A percentile compares a stretch with the other conserved stretches of the same genome.
phyloP scores from a whole-genome alignment of 2,329 filamentous ascomycete species.

The Botryotinia globosa region DNA sequence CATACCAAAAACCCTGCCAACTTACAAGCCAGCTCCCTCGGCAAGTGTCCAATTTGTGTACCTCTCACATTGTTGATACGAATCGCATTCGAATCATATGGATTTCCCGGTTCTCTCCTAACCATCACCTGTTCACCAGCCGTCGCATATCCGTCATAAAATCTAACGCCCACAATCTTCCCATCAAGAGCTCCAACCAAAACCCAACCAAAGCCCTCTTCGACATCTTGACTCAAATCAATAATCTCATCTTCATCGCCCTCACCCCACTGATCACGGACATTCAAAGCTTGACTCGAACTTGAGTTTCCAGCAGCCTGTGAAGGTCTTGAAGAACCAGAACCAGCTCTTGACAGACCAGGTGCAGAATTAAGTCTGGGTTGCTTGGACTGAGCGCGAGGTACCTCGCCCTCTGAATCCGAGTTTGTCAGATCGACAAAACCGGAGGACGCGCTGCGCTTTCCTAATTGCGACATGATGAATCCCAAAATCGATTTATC shows the following conservation, averaged over 20 bases:
- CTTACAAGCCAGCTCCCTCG: constrained; percentile 63
- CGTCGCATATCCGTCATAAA: constrained; percentile 62
- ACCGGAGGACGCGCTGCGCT: constrained; percentile 39
- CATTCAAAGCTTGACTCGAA: constrained; percentile 27
- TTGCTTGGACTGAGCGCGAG: constrained; percentile 31
- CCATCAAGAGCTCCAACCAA: constrained; percentile 39
- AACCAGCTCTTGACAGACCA: constrained; percentile 10
- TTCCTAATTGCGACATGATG: constrained; percentile 29
- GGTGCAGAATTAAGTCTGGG: constrained; percentile 23
- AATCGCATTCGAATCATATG: constrained; percentile 73
- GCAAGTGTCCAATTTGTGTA: constrained; percentile 75
- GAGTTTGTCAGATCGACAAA: constrained; percentile 46
- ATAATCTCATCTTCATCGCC: constrained; percentile 34
- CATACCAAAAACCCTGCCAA: constrained; percentile 69
- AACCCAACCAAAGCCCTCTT: constrained; percentile 36
- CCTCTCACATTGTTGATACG: constrained; percentile 73
- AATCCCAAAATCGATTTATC: neutral
- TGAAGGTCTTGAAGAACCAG: constrained; percentile 17
- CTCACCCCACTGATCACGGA: constrained; percentile 28
- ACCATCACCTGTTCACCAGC: constrained; percentile 61
- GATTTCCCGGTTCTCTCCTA: constrained; percentile 64
- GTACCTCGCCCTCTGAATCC: constrained; percentile 31
- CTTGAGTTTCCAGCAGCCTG: neutral
- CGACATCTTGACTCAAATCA: constrained; percentile 35
- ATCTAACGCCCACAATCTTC: constrained; percentile 53